phyloP scores from a whole-genome alignment of 2,329 filamentous ascomycete species.

The Penicillium rolfsii region DNA sequence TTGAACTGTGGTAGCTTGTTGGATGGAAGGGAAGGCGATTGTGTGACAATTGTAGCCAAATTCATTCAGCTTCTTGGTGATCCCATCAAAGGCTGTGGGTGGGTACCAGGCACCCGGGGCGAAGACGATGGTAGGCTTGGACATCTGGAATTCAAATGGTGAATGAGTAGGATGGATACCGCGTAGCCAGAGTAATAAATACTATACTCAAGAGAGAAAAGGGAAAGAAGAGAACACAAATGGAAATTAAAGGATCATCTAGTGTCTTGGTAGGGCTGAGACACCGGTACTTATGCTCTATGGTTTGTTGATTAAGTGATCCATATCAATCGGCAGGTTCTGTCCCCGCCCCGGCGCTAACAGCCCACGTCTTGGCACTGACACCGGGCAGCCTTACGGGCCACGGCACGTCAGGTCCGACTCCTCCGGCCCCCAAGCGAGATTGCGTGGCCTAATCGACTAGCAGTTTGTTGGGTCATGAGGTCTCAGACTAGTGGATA shows the following conservation, averaged over 20 bases:
- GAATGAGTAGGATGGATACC: background rate
- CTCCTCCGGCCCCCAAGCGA: background rate
- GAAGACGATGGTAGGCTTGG: constrained; percentile 37
- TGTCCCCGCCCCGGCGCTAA: background rate
- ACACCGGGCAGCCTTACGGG: constrained; percentile 1
- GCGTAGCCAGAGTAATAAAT: background rate
- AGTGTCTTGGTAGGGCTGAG: background rate
- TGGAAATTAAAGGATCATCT: background rate
- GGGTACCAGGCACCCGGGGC: constrained; percentile 40
- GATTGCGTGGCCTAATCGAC: background rate
- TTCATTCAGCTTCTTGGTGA: constrained; percentile 26
- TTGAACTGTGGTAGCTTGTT: constrained; percentile 27
- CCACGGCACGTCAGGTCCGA: no score
- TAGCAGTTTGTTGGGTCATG: no score
- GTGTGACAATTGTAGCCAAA: constrained; percentile 28
- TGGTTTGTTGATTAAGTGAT: background rate
- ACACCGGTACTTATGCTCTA: background rate
- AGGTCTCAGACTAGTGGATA: background rate
- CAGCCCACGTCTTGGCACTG: background rate
- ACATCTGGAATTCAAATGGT: constrained; percentile 13
- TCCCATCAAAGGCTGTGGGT: constrained; percentile 32
- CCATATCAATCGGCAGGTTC: background rate
- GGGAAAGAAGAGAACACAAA: background rate
- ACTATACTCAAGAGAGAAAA: background rate
- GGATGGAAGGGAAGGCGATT: constrained; percentile 35